These are phyloP conservation scores for Ceratorhiza oryzae-sativae DNA, from an alignment of 1,284 basidiomycete species.

Conservation along the genomic window DNA sequence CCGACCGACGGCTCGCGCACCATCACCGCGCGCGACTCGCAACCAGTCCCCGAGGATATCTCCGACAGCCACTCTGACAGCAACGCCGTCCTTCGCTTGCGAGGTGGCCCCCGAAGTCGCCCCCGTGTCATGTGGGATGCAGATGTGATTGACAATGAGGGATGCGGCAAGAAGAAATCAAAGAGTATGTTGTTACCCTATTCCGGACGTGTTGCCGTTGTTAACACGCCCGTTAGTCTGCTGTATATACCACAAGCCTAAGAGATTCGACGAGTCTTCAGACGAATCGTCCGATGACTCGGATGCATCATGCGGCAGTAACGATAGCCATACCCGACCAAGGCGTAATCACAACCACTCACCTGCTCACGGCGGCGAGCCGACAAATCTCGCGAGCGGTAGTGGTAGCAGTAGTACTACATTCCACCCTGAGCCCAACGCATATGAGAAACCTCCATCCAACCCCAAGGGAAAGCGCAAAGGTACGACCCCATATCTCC, in stretches of 20 bases:
- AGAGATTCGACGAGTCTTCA: conserved; percentile 77
- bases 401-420: conserved; percentile 5
- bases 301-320: conserved; percentile 52
- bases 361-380: background rate
- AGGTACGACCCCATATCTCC: conserved; percentile 11
- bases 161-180: conserved; percentile 77
- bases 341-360: conserved; percentile 32
- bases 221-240: conserved; percentile 63
- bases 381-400: conserved; percentile 11
- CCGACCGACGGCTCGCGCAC: conserved; percentile 66
- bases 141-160: conserved; percentile 85
- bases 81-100: conserved; percentile 58
- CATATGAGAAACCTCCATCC: conserved; percentile 26
- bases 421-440: conserved; percentile 21
- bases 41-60: conserved; percentile 50
- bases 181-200: conserved; percentile 67
- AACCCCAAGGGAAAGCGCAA: conserved; percentile 32
- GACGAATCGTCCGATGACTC: conserved; percentile 65
- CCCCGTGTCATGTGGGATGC: conserved; percentile 76
- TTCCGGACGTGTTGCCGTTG: background rate
- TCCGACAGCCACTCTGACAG: conserved; percentile 12
- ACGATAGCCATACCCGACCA: conserved; percentile 44
- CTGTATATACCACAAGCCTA: conserved; percentile 86
- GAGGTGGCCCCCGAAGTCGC: conserved; percentile 57
- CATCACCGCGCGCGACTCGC: conserved; percentile 57